phyloP scores from a whole-genome alignment of 352 stramenopile genomes.

The Phytophthora capsici region DNA sequence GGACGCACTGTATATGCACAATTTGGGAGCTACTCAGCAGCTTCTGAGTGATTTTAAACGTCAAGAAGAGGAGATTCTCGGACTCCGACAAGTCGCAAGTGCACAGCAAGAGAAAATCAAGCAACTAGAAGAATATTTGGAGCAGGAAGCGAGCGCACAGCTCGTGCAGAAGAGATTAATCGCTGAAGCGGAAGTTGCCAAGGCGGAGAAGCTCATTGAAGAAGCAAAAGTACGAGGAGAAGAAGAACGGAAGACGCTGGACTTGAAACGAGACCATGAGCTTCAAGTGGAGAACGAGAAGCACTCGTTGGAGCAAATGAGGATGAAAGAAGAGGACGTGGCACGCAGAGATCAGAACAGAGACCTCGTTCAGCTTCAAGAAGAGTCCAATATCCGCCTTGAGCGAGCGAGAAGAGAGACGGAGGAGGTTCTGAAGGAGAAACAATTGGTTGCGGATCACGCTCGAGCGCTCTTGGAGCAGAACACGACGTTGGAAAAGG shows the following conservation, averaged over 20 bases:
- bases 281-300: slow-evolving; percentile 57
- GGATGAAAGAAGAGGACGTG: slow-evolving; percentile 52
- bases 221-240: slow-evolving; percentile 44
- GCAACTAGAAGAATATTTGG: slow-evolving; percentile 59
- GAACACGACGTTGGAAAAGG: slow-evolving; percentile 71
- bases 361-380: slow-evolving; percentile 65
- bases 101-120: slow-evolving; percentile 45
- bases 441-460: slow-evolving; percentile 56
- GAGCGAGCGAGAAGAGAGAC: slow-evolving; percentile 67
- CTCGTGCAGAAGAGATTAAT: slow-evolving; percentile 70
- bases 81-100: slow-evolving; percentile 25
- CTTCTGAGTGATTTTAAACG: slow-evolving; percentile 53
- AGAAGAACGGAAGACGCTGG: slow-evolving; percentile 64
- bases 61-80: slow-evolving; percentile 43
- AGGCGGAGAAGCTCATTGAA: slow-evolving; percentile 50
- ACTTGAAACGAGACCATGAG: slow-evolving; percentile 52
- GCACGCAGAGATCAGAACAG: slow-evolving; percentile 58
- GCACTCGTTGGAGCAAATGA: slow-evolving; percentile 55
- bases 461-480: slow-evolving; percentile 54
- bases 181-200: slow-evolving; percentile 43
- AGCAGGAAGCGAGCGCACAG: slow-evolving; percentile 69
- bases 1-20: slow-evolving; percentile 92
- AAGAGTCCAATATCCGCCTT: slow-evolving; percentile 62
- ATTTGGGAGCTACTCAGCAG: slow-evolving; percentile 88
- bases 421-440: slow-evolving; percentile 65